These are phyloP conservation scores for Colletotrichum phormii DNA, from an alignment of 2,329 filamentous ascomycete species.

Conservation along the genomic window DNA sequence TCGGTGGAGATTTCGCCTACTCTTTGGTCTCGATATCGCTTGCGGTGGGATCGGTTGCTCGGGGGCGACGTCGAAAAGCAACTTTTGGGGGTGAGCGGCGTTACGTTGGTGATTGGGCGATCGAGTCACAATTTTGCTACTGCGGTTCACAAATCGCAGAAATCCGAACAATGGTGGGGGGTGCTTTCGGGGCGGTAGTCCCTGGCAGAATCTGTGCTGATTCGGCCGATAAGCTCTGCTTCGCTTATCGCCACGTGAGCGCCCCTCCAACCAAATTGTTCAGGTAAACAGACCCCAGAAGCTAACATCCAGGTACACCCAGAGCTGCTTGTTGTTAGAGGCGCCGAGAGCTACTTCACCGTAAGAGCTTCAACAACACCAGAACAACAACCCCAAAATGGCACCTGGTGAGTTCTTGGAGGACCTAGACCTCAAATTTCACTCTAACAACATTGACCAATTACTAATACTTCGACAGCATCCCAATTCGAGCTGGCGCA, in stretches of 20 bases:
- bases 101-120: constrained; percentile 40
- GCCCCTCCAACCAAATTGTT: constrained; percentile 35
- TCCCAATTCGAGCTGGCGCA: constrained; percentile 86
- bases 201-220: constrained; percentile 45
- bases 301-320: constrained; percentile 19
- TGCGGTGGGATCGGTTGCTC: constrained; percentile 11
- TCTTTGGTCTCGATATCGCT: constrained; percentile 20
- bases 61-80: constrained; percentile 22
- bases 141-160: constrained; percentile 43
- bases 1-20: constrained; percentile 21
- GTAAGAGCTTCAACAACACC: constrained; percentile 3
- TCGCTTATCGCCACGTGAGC: constrained; percentile 37
- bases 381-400: constrained; percentile 40
- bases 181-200: constrained; percentile 48
- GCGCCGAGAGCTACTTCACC: constrained; percentile 5
- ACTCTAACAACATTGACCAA: not conserved
- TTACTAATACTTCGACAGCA: constrained; percentile 53
- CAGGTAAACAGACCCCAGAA: constrained; percentile 33
- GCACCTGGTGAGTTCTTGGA: constrained; percentile 52
- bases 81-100: constrained; percentile 16
- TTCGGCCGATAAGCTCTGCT: constrained; percentile 26
- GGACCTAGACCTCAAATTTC: not conserved
- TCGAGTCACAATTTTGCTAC: constrained; percentile 59
- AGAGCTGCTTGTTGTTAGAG: constrained; percentile 1
- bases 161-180: constrained; percentile 52